Percentiles rank a stretch among this genome's conserved stretches.
phyloP scores from a whole-genome alignment of 495 filamentous ascomycete genomes.

The Neurospora cerealis region DNA sequence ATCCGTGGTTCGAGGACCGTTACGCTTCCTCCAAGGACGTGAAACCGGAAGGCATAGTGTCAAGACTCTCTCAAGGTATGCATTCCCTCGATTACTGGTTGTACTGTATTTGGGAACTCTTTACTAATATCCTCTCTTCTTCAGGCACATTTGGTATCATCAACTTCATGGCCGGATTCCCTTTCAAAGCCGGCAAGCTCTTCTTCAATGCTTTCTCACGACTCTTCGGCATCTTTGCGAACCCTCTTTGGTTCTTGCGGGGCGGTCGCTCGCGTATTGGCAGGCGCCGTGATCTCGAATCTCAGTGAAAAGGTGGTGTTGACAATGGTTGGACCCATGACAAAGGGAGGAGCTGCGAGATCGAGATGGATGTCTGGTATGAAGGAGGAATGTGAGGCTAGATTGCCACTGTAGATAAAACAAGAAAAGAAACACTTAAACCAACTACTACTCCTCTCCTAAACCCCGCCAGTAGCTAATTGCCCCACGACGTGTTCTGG shows the following conservation, averaged over 20 bases:
- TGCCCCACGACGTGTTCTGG: too few relatives aligned
- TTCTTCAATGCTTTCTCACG: neutral
- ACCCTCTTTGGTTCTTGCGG: neutral
- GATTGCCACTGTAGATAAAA: neutral
- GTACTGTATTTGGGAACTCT: too few relatives aligned
- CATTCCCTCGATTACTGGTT: neutral
- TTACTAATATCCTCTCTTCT: too few relatives aligned
- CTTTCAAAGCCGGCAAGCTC: neutral
- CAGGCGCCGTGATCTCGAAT: neutral
- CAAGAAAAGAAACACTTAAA: neutral
- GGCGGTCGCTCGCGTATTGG: neutral
- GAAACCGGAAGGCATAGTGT: neutral
- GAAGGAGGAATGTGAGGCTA: neutral
- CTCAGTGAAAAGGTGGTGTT: neutral
- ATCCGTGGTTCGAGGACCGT: constrained; percentile 7
- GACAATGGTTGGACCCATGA: neutral
- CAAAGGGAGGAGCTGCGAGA: neutral
- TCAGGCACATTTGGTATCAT: neutral
- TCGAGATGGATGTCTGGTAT: neutral
- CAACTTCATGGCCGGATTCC: neutral
- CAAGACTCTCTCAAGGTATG: neutral
- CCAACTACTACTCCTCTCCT: too few relatives aligned
- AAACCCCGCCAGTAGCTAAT: too few relatives aligned
- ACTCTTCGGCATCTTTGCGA: neutral
- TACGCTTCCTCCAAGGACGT: neutral